Evolutionary conservation across 2,329 filamentous ascomycete genomes (phyloP).

Genomic region (Hypoxylon sp.): DNA sequence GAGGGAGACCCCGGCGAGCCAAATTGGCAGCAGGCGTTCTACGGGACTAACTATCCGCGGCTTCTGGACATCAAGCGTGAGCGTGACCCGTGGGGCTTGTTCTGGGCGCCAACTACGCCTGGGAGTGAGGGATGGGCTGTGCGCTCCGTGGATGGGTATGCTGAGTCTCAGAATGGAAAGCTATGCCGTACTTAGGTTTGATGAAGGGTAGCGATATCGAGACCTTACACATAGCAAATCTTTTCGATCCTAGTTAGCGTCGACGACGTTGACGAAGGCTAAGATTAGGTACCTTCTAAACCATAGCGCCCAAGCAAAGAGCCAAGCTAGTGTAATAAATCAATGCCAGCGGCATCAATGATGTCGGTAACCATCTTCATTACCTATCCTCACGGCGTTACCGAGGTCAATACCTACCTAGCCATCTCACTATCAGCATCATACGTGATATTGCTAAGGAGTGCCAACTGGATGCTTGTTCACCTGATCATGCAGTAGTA

Average conservation of each 20-base stretch:
- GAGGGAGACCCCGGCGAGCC: slow-evolving; percentile 67
- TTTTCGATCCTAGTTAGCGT: neutral
- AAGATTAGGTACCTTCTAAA: too few relatives aligned
- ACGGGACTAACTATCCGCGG: slow-evolving; percentile 61
- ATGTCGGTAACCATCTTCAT: too few relatives aligned
- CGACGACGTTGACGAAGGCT: too few relatives aligned
- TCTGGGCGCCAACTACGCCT: slow-evolving; percentile 65
- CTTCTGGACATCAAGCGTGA: slow-evolving; percentile 64
- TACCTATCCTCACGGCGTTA: too few relatives aligned
- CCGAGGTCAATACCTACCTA: too few relatives aligned
- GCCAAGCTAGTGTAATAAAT: too few relatives aligned
- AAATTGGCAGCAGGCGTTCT: slow-evolving; percentile 64
- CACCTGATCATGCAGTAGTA: too few relatives aligned
- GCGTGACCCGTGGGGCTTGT: slow-evolving; percentile 63
- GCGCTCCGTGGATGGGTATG: slow-evolving; percentile 42
- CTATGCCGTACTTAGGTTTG: slow-evolving; percentile 35
- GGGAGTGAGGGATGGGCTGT: slow-evolving; percentile 66
- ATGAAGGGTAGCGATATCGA: neutral
- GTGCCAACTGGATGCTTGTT: too few relatives aligned
- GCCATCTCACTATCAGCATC: too few relatives aligned
- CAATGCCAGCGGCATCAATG: too few relatives aligned
- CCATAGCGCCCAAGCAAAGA: too few relatives aligned
- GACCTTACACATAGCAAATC: neutral
- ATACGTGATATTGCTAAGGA: too few relatives aligned
- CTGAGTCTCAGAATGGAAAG: slow-evolving; percentile 48